phyloP scores from a whole-genome alignment of 202 grass and related monocot species.

The Dendrocalamus latiflorus region DNA sequence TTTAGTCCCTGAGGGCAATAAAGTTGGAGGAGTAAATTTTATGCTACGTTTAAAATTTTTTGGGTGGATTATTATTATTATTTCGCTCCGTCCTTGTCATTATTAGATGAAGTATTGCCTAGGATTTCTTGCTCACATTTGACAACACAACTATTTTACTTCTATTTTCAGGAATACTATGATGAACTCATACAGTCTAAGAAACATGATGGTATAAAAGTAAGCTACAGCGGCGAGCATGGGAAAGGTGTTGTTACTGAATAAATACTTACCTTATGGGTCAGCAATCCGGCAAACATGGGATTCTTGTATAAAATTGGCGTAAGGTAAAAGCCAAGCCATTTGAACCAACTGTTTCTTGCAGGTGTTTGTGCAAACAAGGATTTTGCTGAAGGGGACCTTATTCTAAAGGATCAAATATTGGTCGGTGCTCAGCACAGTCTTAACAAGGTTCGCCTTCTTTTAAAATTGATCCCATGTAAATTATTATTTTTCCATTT shows the following conservation, averaged over 20 bases:
- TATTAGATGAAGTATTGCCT: background rate
- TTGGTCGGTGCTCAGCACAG: constrained; percentile 79
- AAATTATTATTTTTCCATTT: background rate
- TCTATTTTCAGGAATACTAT: constrained; percentile 66
- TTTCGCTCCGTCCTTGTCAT: background rate
- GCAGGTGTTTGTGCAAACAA: constrained; percentile 71
- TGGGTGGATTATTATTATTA: background rate
- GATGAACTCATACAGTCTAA: constrained; percentile 47
- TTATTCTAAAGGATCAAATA: constrained; percentile 81
- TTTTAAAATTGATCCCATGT: background rate
- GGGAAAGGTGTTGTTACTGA: constrained; percentile 62
- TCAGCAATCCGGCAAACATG: background rate
- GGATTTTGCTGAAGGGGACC: constrained; percentile 68
- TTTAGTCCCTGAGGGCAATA: background rate
- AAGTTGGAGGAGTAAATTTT: background rate
- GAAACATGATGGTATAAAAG: constrained; percentile 53
- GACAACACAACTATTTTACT: background rate
- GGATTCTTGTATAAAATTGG: background rate
- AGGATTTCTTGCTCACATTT: background rate
- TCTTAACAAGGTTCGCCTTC: constrained; percentile 80
- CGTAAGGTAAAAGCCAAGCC: background rate
- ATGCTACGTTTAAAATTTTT: background rate
- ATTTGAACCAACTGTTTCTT: constrained; percentile 11
- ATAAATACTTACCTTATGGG: background rate
- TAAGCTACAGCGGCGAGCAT: constrained; percentile 53